Base-by-base conservation (phyloP, 2,329 filamentous ascomycete species). In the Clarireedia sp. region DNA sequence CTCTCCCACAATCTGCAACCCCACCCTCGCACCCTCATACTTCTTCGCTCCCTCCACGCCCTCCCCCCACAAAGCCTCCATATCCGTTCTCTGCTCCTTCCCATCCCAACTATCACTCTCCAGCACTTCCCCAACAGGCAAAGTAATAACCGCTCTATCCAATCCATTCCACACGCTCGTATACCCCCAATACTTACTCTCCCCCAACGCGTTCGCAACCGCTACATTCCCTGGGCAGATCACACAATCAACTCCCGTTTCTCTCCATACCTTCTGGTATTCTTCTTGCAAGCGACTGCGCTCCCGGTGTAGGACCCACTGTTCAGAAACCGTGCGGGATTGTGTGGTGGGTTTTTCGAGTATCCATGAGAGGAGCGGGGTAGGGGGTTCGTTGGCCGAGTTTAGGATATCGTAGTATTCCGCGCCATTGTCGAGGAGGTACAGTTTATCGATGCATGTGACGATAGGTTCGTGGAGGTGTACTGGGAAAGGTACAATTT, bases 1-100 rank as follows among this genome's bases (percentile, higher is more conserved):
- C 26, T 71, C 69, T 7, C 75, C 76, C 14, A 81, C 70, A 21
- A 82, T 69, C 64, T 83, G 79, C 19, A 83, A 55, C 2, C 75
- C 75, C 6, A 82, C 72, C 0, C 78, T 78, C 50, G 78, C 68
- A 0, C 70, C 70, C 24, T 74, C 66, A 58, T 72, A 72, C 5
- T 67, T 62, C 9, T 3, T 16, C 2, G 52, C 36, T 0, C 46
- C 52, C 3, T 3, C 4, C 16, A 12, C 29, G 3, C 8, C 19
- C 1, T 46, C 10, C 12, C 43, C 43, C 43, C 43, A 46, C 9
- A 23, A 46, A 21, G n/a, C 43, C 19, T 46, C 43, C 23, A 21
- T 46, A 21, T 46, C 23, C 17, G 8, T 29, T n/a, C 3, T 23
- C 16, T 12, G 7, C 5, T 3, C 5, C 23, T 29, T 23, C n/a